Percentiles rank a stretch among this genome's conserved stretches.
phyloP scores from a whole-genome alignment of 768 basidiomycete species.

The Leccinum barrowsii region DNA sequence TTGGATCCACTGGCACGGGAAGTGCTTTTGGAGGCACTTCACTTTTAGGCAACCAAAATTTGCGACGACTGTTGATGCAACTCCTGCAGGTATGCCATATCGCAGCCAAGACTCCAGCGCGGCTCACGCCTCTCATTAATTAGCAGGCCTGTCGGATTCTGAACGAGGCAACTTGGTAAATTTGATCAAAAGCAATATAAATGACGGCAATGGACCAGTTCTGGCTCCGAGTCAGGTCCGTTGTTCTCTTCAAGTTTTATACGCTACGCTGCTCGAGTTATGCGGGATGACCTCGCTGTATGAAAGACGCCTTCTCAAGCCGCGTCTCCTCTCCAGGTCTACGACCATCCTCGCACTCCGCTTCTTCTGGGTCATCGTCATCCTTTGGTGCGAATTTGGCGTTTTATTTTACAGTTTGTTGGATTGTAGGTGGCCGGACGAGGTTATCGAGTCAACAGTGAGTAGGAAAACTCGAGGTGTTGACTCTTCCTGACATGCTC shows the following conservation, averaged over 20 bases:
- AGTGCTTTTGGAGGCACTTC: no score
- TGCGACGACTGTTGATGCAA: no score
- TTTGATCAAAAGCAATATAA: background rate
- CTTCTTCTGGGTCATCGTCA: constrained; percentile 49
- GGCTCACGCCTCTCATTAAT: no score
- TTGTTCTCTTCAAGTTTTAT: background rate
- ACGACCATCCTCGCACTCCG: constrained; percentile 43
- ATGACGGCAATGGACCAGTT: constrained; percentile 9
- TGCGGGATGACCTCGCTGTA: constrained; percentile 28
- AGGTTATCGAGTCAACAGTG: constrained; percentile 27
- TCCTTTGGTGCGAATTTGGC: constrained; percentile 67
- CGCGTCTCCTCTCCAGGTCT: constrained; percentile 27
- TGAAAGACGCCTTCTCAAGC: constrained; percentile 26
- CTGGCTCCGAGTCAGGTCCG: background rate
- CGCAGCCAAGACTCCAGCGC: no score
- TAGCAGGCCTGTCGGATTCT: constrained; percentile 2
- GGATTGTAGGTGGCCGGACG: constrained; percentile 57
- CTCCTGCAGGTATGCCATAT: no score
- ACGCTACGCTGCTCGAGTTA: constrained; percentile 10
- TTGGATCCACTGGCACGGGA: no score
- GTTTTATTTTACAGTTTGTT: constrained; percentile 56
- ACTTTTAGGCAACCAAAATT: no score
- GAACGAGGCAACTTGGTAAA: constrained; percentile 6
- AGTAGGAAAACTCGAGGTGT: constrained; percentile 8
- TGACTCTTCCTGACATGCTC: constrained; percentile 2